Base-by-base conservation (phyloP, 306 rosid species). In the Styphnolobium japonicum region DNA sequence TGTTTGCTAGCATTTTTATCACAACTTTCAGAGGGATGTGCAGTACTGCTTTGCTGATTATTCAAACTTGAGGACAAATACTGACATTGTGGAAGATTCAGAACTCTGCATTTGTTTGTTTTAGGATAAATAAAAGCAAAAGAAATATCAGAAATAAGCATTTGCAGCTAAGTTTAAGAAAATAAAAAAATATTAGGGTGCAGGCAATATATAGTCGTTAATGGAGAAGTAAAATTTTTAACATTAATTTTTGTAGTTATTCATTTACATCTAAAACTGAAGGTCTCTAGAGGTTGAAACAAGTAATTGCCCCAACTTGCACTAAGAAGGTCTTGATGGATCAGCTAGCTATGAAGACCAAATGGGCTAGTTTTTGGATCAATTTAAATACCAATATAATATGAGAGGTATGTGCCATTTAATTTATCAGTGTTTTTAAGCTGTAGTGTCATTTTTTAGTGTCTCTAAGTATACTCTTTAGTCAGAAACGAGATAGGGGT, bases 21-120 rank as follows among this genome's bases (percentile, higher is more conserved):
- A 18, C 83, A 68, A 82, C 51, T 78, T 48, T 83, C 89, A 74
- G 46, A 18, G 37, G 48, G 58, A 71, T 75, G 83, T 37, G 78
- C 65, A 72, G 85, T 18, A 67, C 70, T 73, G 77, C 83, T 76
- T 74, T 77, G 89, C 67, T 81, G 83, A 40, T 70, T 75, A 73
- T 67, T 71, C 70, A 43, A 80, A 82, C 76, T 80, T 68, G 83
- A 67, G 52, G 80, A 49, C 85, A 90, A 78, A 86, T 77, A 88
- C 71, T 86, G 88, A 81, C 86, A 69, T 81, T 92, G 91, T 62
- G 97, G 98, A 84, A 94, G 97, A 81, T 85, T 81, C 77, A 88
- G 84, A 61, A 66, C 66, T 81, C 98, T 94, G 97, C 83, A 84
- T 45, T 42, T 69, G 58, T 43, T 57, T 39, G 23, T 67, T 72